phyloP scores from a whole-genome alignment of 345 rosid genomes.

The Gossypium mustelinum region DNA sequence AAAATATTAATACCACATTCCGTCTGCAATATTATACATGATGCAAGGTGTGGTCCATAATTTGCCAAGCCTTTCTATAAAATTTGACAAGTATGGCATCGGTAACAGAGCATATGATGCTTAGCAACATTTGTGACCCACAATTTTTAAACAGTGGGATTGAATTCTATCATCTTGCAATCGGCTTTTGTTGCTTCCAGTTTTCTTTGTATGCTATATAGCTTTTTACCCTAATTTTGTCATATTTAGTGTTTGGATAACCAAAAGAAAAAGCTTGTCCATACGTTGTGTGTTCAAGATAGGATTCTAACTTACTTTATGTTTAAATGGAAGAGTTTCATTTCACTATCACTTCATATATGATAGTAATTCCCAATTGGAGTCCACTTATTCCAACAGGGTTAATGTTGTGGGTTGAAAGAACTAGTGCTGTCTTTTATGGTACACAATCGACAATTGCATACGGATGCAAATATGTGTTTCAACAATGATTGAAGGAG shows the following conservation, averaged over 20 bases:
- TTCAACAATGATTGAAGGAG: not conserved
- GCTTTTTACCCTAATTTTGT: not conserved
- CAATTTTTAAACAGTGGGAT: too few species aligned
- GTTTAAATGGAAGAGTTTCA: not conserved
- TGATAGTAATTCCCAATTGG: not conserved
- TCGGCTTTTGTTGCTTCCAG: not conserved
- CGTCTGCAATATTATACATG: not conserved
- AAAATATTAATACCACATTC: not conserved
- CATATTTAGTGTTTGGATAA: not conserved
- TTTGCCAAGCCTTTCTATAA: not conserved
- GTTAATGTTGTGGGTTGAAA: not conserved
- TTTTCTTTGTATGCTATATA: not conserved
- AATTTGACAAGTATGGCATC: not conserved
- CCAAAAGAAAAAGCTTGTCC: not conserved
- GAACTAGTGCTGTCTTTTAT: conserved; percentile 1
- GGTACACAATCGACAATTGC: conserved; percentile 12
- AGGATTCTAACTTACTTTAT: not conserved
- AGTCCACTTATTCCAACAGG: conserved; percentile 1
- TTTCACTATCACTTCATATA: not conserved
- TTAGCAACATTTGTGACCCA: too few species aligned
- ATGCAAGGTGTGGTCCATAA: conserved; percentile 6
- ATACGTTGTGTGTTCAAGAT: not conserved
- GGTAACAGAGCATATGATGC: not conserved
- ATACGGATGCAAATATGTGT: conserved; percentile 7
- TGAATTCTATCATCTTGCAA: not conserved